Evolutionary conservation across 768 basidiomycete species (phyloP).

Genomic region (Ramaria sp.): DNA sequence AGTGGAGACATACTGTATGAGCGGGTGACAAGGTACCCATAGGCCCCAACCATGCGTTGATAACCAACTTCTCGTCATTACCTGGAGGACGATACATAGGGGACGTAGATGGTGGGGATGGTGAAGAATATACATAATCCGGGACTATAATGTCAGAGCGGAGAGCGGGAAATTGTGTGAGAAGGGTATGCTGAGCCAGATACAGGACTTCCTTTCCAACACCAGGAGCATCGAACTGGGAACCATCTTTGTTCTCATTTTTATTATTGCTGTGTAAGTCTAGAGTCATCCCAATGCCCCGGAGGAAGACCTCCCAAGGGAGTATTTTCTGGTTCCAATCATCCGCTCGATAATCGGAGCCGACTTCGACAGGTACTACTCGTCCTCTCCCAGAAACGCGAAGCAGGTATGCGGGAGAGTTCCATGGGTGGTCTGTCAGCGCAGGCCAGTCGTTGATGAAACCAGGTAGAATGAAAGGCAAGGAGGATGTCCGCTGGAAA

Average conservation of each 20-base stretch:
- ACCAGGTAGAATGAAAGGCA: slow-evolving; percentile 66
- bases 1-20: slow-evolving; percentile 56
- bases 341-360: slow-evolving; percentile 66
- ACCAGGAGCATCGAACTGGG: slow-evolving; percentile 15
- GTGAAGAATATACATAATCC: slow-evolving; percentile 74
- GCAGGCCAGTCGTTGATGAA: slow-evolving; percentile 75
- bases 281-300: slow-evolving; percentile 23
- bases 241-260: neutral
- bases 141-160: slow-evolving; percentile 71
- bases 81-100: slow-evolving; percentile 52
- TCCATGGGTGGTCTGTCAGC: slow-evolving; percentile 58
- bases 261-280: neutral
- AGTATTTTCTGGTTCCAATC: slow-evolving; percentile 80
- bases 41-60: slow-evolving; percentile 82
- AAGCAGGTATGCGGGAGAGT: slow-evolving; percentile 55
- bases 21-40: slow-evolving; percentile 75
- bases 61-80: slow-evolving; percentile 52
- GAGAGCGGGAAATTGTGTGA: slow-evolving; percentile 75
- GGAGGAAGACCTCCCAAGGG: slow-evolving; percentile 66
- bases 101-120: slow-evolving; percentile 30
- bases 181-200: slow-evolving; percentile 84
- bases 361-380: slow-evolving; percentile 85
- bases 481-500: slow-evolving; percentile 35
- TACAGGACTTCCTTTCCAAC: slow-evolving; percentile 38
- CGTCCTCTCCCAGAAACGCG: slow-evolving; percentile 68